Percentiles rank a stretch among this genome's conserved stretches.
phyloP scores from a whole-genome alignment of 495 filamentous ascomycete genomes.

The Penicillium parvum region DNA sequence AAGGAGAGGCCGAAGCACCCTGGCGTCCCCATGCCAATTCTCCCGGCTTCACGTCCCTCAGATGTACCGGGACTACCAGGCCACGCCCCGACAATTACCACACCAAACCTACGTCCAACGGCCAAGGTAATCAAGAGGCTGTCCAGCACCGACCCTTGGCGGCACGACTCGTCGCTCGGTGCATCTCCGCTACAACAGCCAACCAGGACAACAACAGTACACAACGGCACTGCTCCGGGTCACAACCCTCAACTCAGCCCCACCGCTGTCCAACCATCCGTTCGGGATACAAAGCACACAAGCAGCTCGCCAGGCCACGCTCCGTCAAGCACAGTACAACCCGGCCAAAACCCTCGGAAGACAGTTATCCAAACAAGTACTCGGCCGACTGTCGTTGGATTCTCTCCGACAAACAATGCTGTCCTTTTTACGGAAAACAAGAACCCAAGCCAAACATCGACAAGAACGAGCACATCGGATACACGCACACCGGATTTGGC shows the following conservation, averaged over 20 bases:
- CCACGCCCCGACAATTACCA: conserved; percentile 5
- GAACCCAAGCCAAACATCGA: background rate
- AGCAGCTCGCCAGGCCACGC: background rate
- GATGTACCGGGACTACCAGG: conserved; percentile 10
- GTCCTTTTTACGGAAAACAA: background rate
- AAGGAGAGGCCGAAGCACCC: conserved; percentile 9
- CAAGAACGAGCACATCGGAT: background rate
- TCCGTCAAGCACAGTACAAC: background rate
- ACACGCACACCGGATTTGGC: background rate
- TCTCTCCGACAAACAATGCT: background rate
- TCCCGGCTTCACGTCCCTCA: conserved; percentile 9
- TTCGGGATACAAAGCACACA: conserved; percentile 2
- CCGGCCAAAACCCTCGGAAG: background rate
- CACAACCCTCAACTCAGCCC: conserved; percentile 6
- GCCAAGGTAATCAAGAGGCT: conserved; percentile 7
- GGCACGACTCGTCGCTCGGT: background rate
- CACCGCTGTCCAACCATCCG: conserved; percentile 1
- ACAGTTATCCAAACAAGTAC: background rate
- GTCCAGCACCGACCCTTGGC: background rate
- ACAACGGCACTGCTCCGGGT: conserved; percentile 1
- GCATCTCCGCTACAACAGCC: background rate
- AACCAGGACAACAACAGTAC: background rate
- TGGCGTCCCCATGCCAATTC: conserved; percentile 1
- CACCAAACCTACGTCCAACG: conserved; percentile 3
- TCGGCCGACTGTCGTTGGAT: conserved; percentile 6